Percentiles rank a stretch among this genome's conserved stretches.
These are phyloP conservation scores for Colletotrichum sp. DNA, from an alignment of 2,329 filamentous ascomycete species.

Conservation along the genomic window DNA sequence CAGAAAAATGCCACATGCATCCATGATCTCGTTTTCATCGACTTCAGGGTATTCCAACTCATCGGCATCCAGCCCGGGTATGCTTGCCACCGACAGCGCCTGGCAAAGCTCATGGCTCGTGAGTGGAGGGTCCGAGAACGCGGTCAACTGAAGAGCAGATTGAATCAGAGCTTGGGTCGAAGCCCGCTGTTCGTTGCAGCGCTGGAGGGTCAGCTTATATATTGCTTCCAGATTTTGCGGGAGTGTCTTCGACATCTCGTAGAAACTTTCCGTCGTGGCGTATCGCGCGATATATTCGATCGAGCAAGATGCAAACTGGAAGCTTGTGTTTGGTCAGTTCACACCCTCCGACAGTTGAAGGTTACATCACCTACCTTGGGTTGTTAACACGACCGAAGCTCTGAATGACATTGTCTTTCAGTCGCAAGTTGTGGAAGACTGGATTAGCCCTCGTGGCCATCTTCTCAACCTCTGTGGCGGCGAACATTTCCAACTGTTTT, in stretches of 20 bases:
- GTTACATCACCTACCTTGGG: neutral
- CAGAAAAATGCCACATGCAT: neutral
- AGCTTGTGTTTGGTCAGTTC: neutral
- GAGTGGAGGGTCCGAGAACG: neutral
- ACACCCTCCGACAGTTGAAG: rapidly evolving
- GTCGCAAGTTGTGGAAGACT: neutral
- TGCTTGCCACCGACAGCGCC: neutral
- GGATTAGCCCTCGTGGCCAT: neutral
- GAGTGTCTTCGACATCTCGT: neutral
- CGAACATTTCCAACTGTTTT: neutral
- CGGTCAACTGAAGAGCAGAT: neutral
- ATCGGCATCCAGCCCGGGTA: neutral
- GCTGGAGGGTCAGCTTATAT: neutral
- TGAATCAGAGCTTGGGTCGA: neutral
- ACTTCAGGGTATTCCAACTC: neutral
- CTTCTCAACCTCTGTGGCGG: neutral
- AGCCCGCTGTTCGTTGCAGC: neutral
- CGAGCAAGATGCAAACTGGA: neutral
- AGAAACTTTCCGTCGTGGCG: neutral
- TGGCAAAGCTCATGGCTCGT: neutral
- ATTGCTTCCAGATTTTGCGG: neutral
- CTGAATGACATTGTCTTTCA: neutral
- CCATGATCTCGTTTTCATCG: neutral
- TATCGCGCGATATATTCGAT: neutral
- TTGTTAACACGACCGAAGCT: neutral